Evolutionary conservation across 495 filamentous ascomycete species (phyloP).

Genomic region (Aspergillus egyptiacus): DNA sequence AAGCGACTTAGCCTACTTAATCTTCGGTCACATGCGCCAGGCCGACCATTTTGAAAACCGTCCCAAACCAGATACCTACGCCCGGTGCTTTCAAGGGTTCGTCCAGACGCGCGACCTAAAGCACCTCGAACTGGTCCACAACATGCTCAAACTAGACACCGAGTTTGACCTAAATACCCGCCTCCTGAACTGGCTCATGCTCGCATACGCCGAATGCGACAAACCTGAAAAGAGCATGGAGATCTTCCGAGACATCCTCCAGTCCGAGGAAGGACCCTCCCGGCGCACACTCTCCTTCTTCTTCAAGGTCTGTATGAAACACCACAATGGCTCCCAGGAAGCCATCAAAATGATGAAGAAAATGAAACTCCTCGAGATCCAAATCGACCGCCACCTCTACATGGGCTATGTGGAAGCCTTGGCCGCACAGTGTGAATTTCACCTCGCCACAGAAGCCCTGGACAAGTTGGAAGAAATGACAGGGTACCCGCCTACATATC

Average conservation of each 20-base stretch:
- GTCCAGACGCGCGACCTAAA: slow-evolving; percentile 58
- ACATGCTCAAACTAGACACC: slow-evolving; percentile 86
- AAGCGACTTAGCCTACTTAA: slow-evolving; percentile 72
- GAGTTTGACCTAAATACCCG: slow-evolving; percentile 68
- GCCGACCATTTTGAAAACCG: slow-evolving; percentile 49
- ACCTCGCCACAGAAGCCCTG: slow-evolving; percentile 58
- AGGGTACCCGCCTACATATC: slow-evolving; percentile 56
- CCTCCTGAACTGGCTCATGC: slow-evolving; percentile 77
- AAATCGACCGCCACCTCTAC: slow-evolving; percentile 65
- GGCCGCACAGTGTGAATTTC: slow-evolving; percentile 60
- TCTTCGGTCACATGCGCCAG: slow-evolving; percentile 86
- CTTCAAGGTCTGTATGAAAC: slow-evolving; percentile 66
- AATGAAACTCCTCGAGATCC: slow-evolving; percentile 67
- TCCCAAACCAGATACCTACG: slow-evolving; percentile 69
- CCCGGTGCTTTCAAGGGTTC: slow-evolving; percentile 68
- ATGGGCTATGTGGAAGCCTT: slow-evolving; percentile 67
- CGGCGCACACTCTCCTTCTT: slow-evolving; percentile 71
- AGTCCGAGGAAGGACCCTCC: slow-evolving; percentile 73
- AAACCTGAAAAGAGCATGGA: slow-evolving; percentile 57
- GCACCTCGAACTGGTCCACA: slow-evolving; percentile 68
- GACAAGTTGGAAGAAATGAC: slow-evolving; percentile 57
- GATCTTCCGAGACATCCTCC: slow-evolving; percentile 76
- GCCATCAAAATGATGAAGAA: slow-evolving; percentile 71
- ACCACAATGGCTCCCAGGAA: slow-evolving; percentile 53
- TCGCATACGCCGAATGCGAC: slow-evolving; percentile 67